phyloP scores from a whole-genome alignment of 2,329 filamentous ascomycete species.

The Alternaria solani region DNA sequence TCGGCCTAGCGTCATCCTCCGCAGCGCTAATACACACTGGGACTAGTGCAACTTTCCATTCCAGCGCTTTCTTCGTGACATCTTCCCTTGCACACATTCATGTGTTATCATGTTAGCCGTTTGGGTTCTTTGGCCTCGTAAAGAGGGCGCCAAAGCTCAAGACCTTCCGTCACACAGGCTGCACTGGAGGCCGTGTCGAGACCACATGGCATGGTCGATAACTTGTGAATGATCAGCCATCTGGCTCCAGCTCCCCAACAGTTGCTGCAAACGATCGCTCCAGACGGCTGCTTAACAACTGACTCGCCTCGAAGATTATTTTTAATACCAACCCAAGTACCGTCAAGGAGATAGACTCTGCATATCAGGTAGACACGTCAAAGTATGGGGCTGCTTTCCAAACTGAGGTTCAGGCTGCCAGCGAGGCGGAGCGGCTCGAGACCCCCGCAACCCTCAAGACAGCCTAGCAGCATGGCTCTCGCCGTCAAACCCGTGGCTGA shows the following conservation, averaged over 20 bases:
- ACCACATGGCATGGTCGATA: too few species aligned
- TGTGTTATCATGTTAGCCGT: too few species aligned
- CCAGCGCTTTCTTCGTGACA: background rate
- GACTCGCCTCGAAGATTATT: background rate
- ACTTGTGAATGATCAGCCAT: too few species aligned
- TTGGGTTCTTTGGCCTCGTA: too few species aligned
- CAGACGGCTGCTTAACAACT: background rate
- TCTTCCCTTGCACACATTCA: too few species aligned
- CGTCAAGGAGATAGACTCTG: background rate
- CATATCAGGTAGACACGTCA: background rate
- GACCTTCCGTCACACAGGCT: too few species aligned
- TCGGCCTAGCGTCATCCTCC: constrained; percentile 15
- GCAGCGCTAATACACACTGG: background rate
- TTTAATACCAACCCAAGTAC: background rate
- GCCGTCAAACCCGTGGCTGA: background rate
- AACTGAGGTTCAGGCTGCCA: background rate
- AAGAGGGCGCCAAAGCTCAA: too few species aligned
- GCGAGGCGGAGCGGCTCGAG: background rate
- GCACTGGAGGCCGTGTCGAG: too few species aligned
- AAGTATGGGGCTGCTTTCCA: background rate
- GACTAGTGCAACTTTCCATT: background rate
- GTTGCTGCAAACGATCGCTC: background rate
- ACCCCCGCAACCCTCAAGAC: background rate
- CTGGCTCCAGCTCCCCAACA: background rate
- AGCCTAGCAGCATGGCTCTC: background rate